Percentiles rank a stretch among this genome's conserved stretches.
Evolutionary conservation across 2,329 filamentous ascomycete genomes (phyloP).

Genomic region (Trichophyton verrucosum): DNA sequence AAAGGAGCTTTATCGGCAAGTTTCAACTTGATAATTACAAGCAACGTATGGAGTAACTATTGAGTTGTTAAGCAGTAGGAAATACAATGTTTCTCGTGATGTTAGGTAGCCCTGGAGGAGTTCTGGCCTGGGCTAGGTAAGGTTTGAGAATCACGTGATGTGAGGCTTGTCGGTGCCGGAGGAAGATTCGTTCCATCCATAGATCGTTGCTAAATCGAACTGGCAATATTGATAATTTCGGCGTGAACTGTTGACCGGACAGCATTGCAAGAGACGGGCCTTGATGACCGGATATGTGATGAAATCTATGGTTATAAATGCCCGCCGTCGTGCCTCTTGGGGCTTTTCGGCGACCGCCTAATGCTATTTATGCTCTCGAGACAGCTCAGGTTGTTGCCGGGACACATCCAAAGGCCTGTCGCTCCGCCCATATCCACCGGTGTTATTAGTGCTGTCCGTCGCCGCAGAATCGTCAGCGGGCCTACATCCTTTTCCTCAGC

Average conservation of each 20-base stretch:
- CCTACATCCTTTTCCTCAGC: background rate
- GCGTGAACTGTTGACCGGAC: background rate
- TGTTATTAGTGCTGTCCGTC: background rate
- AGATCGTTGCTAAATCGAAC: no score
- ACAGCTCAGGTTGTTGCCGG: background rate
- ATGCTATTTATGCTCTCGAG: constrained; percentile 2
- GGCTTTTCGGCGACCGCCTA: background rate
- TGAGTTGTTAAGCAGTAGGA: no score
- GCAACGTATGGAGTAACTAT: no score
- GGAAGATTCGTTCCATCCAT: no score
- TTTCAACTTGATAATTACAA: no score
- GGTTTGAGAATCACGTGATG: no score
- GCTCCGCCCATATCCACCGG: background rate
- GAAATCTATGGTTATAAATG: background rate
- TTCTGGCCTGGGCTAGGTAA: no score
- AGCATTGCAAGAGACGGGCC: background rate
- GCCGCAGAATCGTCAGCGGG: background rate
- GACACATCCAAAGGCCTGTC: background rate
- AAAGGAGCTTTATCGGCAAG: no score
- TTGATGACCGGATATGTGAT: background rate
- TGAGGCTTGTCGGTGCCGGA: no score
- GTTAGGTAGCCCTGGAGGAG: no score
- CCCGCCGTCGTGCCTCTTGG: background rate
- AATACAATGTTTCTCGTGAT: no score
- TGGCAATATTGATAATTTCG: background rate